Base-by-base conservation (phyloP, 495 filamentous ascomycete species). In the Aspergillus affinis region DNA sequence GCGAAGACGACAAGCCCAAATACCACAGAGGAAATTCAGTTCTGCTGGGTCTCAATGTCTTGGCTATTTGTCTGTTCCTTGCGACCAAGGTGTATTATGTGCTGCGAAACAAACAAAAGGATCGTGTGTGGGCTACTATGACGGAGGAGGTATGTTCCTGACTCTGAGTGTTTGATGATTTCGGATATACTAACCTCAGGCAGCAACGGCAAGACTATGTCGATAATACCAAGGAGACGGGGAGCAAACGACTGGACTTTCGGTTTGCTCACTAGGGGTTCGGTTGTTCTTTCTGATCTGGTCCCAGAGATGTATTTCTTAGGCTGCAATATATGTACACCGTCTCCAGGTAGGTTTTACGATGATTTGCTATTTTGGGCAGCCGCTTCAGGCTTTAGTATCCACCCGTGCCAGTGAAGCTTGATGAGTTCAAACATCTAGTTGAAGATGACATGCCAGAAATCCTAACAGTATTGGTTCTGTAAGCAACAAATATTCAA, bases 1-100 rank as follows among this genome's bases (percentile, higher is more conserved):
- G 81, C 41, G 77, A 77, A 15, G 80, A 82, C 47, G 84, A 86
- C 63, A 72, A 75, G 57, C 83, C 83, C 1, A 66, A 81, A 30
- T 85, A 75, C 45, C 59, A 63, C 26, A 70, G 77, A 20, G 83
- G 84, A 2, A 86, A 86, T 64, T 73, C 68, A 10, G 66, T 75
- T 27, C 64, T 86, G 12, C 59, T 84, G 0, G 74, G 62, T 0
- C 75, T 84, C 27, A 71, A 68, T 21, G 66, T 73, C n/a, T 67
- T 81, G 44, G 79, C 75, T 27, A 71, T 77, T 23, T 20, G 67
- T 1, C 20, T 75, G 3, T 77, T 75, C 29, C 32, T 68, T 17
- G 23, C 58, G 1, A 65, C 70, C 1, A 78, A 76, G 65, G 46
- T 51, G 0, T 79, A 76, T 51, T 78, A 77, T 54, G 61, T 75